Percentiles rank a stretch among this genome's conserved stretches.
Conservation (phyloP, 768 basidiomycete species). For the Leucogyrophana mollusca region DNA sequence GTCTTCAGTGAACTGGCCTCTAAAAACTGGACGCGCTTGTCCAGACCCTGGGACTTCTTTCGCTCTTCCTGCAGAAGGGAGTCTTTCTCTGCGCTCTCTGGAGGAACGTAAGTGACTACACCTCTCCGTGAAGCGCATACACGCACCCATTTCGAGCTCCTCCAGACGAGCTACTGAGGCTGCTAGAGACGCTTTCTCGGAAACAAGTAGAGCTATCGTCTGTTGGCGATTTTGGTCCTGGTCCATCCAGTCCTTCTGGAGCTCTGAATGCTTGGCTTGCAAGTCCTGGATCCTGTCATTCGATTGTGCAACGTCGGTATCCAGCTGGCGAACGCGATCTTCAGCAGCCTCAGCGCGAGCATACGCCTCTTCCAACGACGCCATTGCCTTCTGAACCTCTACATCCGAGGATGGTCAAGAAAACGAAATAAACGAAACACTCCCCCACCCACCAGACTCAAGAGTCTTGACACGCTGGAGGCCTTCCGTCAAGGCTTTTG, state of each 20-base stretch:
- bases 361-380: constrained; percentile 33
- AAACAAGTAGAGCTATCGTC: constrained; percentile 74
- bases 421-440: constrained; percentile 1
- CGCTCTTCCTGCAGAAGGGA: constrained; percentile 43
- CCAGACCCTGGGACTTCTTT: constrained; percentile 36
- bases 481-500: constrained; percentile 10
- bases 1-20: constrained; percentile 36
- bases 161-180: constrained; percentile 59
- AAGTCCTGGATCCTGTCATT: constrained; percentile 16
- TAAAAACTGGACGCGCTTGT: constrained; percentile 41
- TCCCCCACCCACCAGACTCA: constrained; percentile 18
- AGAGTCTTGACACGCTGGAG: constrained; percentile 11
- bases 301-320: constrained; percentile 20
- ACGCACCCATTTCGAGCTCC: constrained; percentile 59
- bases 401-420: not conserved
- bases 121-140: constrained; percentile 1
- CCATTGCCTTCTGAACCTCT: constrained; percentile 8
- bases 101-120: constrained; percentile 3
- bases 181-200: constrained; percentile 63
- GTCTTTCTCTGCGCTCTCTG: constrained; percentile 47
- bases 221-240: constrained; percentile 60
- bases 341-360: constrained; percentile 27
- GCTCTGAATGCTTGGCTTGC: constrained; percentile 9
- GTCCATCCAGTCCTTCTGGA: constrained; percentile 21
- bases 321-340: constrained; percentile 28